Evolutionary conservation across 2,329 filamentous ascomycete genomes (phyloP).

Genomic region (Penicillium sp.): DNA sequence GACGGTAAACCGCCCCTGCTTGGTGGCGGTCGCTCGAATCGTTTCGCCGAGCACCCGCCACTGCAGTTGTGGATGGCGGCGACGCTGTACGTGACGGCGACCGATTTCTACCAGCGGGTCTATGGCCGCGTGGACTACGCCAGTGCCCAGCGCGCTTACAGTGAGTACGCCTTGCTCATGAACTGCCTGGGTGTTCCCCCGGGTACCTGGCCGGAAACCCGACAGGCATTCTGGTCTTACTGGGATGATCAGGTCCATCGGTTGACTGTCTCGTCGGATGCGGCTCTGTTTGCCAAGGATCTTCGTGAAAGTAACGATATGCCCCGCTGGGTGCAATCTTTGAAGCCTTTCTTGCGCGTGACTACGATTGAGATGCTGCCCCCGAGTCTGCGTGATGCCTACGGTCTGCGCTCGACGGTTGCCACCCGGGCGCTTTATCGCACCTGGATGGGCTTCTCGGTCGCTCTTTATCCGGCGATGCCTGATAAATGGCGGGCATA

Average conservation of each 20-base stretch:
- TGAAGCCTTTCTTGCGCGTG: constrained; percentile 33
- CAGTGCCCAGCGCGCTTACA: constrained; percentile 32
- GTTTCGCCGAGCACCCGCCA: constrained; percentile 20
- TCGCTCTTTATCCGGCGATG: constrained; percentile 34
- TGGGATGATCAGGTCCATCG: constrained; percentile 34
- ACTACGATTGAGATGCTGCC: constrained; percentile 37
- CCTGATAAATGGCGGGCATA: constrained; percentile 30
- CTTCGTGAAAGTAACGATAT: constrained; percentile 25
- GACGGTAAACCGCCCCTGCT: constrained; percentile 23
- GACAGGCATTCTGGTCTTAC: constrained; percentile 36
- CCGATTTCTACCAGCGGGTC: constrained; percentile 38
- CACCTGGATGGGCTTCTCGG: constrained; percentile 32
- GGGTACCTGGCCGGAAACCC: constrained; percentile 31
- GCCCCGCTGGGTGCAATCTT: constrained; percentile 29
- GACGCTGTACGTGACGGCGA: constrained; percentile 36
- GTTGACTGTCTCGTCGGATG: constrained; percentile 29
- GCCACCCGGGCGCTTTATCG: constrained; percentile 29
- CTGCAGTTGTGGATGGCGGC: constrained; percentile 35
- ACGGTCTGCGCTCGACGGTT: constrained; percentile 31
- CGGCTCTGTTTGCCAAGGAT: constrained; percentile 30
- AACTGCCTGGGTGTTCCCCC: constrained; percentile 27
- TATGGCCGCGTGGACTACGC: constrained; percentile 33
- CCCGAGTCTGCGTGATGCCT: constrained; percentile 32
- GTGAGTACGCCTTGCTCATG: constrained; percentile 31
- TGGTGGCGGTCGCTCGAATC: constrained; percentile 21